These are phyloP conservation scores for Stereum hirsutum DNA, from an alignment of 1,284 basidiomycete species.

Conservation along the genomic window DNA sequence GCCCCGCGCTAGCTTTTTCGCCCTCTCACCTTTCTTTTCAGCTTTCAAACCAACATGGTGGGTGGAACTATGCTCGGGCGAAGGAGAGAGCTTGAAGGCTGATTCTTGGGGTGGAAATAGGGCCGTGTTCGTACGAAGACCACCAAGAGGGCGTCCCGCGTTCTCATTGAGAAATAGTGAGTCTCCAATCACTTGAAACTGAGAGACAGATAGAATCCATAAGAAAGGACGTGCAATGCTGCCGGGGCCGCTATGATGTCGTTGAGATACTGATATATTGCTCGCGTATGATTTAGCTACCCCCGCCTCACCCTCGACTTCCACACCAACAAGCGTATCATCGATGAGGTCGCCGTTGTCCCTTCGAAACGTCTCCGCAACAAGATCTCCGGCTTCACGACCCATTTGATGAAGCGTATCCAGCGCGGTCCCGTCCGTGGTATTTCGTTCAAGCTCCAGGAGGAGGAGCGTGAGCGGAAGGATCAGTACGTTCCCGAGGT, in stretches of 20 bases:
- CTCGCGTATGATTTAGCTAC: conserved; percentile 46
- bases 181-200: conserved; percentile 19
- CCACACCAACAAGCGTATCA: conserved; percentile 99
- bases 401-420: conserved; percentile 99
- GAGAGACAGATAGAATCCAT: not conserved
- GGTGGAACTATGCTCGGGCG: not conserved
- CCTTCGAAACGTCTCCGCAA: conserved; percentile 99
- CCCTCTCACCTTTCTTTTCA: conserved; percentile 1
- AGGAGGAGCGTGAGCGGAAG: conserved; percentile 99
- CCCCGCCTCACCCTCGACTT: conserved; percentile 95
- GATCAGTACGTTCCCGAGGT: conserved; percentile 98
- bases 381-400: conserved; percentile 99
- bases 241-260: conserved; percentile 2
- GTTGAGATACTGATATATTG: not conserved
- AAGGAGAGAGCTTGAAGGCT: not conserved
- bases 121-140: conserved; percentile 99
- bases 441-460: conserved; percentile 99
- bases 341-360: conserved; percentile 97
- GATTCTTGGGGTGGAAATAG: conserved; percentile 32
- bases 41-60: conserved; percentile 37
- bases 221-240: not conserved
- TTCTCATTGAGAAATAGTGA: conserved; percentile 99
- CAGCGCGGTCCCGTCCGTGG: conserved; percentile 98
- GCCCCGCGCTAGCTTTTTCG: not conserved
- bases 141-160: conserved; percentile 98